Base-by-base conservation (phyloP, 352 stramenopile genomes). In the Phytophthora hibernalis region DNA sequence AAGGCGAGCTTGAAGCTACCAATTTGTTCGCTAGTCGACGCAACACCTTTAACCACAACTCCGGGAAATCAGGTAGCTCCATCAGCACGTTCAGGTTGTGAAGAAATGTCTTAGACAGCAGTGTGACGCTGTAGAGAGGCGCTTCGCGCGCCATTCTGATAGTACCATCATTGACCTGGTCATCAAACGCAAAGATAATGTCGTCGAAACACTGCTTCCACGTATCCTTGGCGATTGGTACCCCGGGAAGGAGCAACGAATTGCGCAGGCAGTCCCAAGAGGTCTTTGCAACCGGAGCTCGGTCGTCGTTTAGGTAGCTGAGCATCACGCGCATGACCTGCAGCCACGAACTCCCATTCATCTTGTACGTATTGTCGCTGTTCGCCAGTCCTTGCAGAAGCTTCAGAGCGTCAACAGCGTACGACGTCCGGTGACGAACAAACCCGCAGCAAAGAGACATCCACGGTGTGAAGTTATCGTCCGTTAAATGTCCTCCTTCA, bases 241-340 rank as follows among this genome's bases (percentile, higher is more conserved):
- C 76, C 21, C 85, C 85, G 20, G 86, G 86, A 7, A 92, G 70
- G 56, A 96, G 42, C 21, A 96, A 70, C 30, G 85, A 94, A 43
- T 90, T 91, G 66, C 92, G 88, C 21, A 96, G 61, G 55, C 88
- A 93, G 57, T 95, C 86, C 86, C 86, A 96, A 21, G 88, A 80
- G 0, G 85, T 93, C 72, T 93, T 93, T 37, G 86, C 82, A 28
- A 96, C 84, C 12, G 82, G 77, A 10, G 79, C 68, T 30, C 88
- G 86, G 59, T 93, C 88, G 40, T 96, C 88, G 42, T 89, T 83
- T 33, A 96, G 28, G 56, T 95, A 96, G 30, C 76, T 83, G 1
- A 96, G 80, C 83, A 96, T 94, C 54, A 95, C 85, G 5, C 79
- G 86, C 86, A 96, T 93, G 12, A 96, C 77, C 61, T 95, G 80